Evolutionary conservation across 2,329 filamentous ascomycete genomes (phyloP).

Genomic region (Monosporascus ibericus): DNA sequence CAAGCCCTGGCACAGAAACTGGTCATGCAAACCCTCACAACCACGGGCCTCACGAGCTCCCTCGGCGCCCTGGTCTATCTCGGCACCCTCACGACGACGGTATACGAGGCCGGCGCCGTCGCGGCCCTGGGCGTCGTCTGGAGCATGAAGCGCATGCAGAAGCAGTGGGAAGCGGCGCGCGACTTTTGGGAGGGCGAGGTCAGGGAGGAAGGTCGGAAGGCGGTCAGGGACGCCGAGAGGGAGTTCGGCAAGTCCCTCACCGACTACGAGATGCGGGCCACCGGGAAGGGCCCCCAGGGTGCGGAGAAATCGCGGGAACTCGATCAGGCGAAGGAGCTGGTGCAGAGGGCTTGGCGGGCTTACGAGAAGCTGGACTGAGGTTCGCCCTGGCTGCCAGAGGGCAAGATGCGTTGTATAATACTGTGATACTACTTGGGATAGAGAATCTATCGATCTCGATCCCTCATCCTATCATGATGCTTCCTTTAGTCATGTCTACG

Average conservation of each 20-base stretch:
- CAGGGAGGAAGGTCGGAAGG: constrained; percentile 60
- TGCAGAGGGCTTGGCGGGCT: constrained; percentile 44
- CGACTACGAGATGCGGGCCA: constrained; percentile 13
- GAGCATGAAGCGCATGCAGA: constrained; percentile 54
- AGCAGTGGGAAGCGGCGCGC: constrained; percentile 55
- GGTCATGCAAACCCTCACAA: constrained; percentile 68
- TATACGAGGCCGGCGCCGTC: constrained; percentile 58
- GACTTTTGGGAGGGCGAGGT: constrained; percentile 60
- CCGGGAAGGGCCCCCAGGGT: constrained; percentile 14
- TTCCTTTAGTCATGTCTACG: too few species aligned
- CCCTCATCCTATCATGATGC: too few species aligned
- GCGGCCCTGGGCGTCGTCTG: constrained; percentile 55
- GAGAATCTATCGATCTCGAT: not conserved
- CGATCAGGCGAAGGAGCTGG: constrained; percentile 35
- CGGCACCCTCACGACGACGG: constrained; percentile 43
- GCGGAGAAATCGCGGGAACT: constrained; percentile 23
- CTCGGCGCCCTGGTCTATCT: constrained; percentile 52
- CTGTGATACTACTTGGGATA: constrained; percentile 11
- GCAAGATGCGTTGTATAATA: constrained; percentile 4
- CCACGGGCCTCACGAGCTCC: constrained; percentile 55
- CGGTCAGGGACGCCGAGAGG: constrained; percentile 50
- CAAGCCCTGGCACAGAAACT: constrained; percentile 69
- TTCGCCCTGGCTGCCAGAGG: not conserved
- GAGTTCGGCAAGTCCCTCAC: constrained; percentile 43
- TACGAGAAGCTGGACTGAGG: constrained; percentile 40